These are phyloP conservation scores for Monosporascus sp. DNA, from an alignment of 2,329 filamentous ascomycete species.

Conservation along the genomic window DNA sequence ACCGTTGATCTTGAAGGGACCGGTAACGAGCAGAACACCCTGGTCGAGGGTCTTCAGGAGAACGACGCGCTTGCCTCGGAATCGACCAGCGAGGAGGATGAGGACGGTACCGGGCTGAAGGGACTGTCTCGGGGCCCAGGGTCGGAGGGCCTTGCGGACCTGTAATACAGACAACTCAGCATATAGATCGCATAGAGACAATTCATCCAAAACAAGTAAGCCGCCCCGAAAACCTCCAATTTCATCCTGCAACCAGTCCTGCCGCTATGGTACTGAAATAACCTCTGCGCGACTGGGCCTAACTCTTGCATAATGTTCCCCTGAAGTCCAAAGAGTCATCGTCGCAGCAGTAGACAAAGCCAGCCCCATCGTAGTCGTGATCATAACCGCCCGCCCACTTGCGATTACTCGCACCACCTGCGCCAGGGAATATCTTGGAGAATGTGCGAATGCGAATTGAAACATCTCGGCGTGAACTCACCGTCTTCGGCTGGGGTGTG, in stretches of 20 bases:
- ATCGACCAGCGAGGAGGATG: constrained; percentile 98
- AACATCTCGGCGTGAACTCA: constrained; percentile 48
- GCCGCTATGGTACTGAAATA: neutral
- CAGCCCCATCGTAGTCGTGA: no score
- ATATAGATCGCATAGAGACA: neutral
- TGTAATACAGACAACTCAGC: constrained; percentile 39
- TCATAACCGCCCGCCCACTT: no score
- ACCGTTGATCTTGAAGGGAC: constrained; percentile 99
- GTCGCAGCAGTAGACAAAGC: no score
- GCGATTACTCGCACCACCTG: no score
- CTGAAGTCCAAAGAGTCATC: no score
- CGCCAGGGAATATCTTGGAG: no score
- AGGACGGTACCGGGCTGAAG: constrained; percentile 94
- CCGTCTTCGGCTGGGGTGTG: constrained; percentile 84
- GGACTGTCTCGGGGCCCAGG: constrained; percentile 79
- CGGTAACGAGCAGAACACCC: constrained; percentile 97
- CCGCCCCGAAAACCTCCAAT: neutral
- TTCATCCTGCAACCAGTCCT: neutral
- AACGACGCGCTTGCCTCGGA: constrained; percentile 99
- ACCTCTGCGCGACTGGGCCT: neutral
- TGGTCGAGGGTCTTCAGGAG: constrained; percentile 97
- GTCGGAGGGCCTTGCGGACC: constrained; percentile 90
- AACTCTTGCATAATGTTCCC: no score
- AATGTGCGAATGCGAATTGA: no score
- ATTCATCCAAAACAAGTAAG: neutral